Evolutionary conservation across 345 rosid genomes (phyloP), one percentile per base, ranked within the genome.

Genomic region (Melaleuca alternifolia): DNA sequence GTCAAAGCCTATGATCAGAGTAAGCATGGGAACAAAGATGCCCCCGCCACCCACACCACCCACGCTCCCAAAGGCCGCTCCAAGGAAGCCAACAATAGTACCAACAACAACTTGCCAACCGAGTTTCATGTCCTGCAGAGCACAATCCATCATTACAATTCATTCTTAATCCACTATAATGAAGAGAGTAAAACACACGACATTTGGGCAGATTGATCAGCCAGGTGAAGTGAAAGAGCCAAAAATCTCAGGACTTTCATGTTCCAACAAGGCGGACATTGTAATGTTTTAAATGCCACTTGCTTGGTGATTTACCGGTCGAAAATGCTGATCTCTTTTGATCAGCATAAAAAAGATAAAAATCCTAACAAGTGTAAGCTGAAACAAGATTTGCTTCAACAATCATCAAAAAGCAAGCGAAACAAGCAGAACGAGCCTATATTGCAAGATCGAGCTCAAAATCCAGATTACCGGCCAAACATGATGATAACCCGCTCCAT

Each of bases 41-140:
- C 94, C 92, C 3, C 94, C 94, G 0, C 94, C 93, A 13, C 94
- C 92, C 82, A 92, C 93, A 2, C 94, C 94, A 15, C 92, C 93
- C 2, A 91, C 93, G 65, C 93, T 93, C 76, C 94, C 94, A 82
- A 89, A 91, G 7, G 93, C 91, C 33, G 93, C 94, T 76, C 94
- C 93, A 10, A 87, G 86, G 91, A 93, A 91, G 30, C 92, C 94
- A 86, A 91, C 65, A 16, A 91, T 86, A 4, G 89, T 83, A 44
- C 92, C 94, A 83, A 91, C 53, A 6, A 93, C 57, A n/a, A 91
- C 91, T 86, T 83, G 83, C 94, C 93, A 93, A 11, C 88, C 91
- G 82, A 93, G 91, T 88, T 88, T 87, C 92, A 93, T 77, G 50
- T 91, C 92, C 94, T 93, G 91, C 28, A 51, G 28, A 26, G 57